These are phyloP conservation scores for Babesia ovis DNA, from an alignment of 169 alveolate species.

Conservation along the genomic window DNA sequence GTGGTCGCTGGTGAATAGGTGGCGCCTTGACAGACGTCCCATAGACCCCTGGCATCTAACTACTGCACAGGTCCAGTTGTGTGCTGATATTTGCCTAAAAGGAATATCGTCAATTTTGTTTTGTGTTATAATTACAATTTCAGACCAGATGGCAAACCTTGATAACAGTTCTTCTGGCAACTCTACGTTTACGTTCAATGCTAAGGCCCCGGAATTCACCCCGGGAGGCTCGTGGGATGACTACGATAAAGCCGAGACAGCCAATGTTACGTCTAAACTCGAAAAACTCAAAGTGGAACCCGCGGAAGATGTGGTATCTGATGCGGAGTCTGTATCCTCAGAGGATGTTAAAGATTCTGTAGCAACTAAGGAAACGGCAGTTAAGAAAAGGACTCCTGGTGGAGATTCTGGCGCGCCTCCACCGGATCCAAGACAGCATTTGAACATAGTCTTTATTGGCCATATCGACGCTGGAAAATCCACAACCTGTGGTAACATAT, in stretches of 20 bases:
- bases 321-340: slow-evolving; percentile 9
- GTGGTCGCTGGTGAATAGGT: background rate
- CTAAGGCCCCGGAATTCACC: slow-evolving; percentile 55
- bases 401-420: slow-evolving; percentile 52
- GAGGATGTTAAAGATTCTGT: background rate
- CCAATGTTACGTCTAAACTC: background rate
- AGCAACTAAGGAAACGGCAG: slow-evolving; percentile 2
- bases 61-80: no score
- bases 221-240: slow-evolving; percentile 54
- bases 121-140: background rate
- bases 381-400: slow-evolving; percentile 15
- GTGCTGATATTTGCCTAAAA: no score
- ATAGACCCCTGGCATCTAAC: background rate
- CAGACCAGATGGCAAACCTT: background rate
- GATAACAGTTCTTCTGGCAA: background rate
- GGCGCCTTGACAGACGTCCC: background rate
- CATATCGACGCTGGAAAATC: slow-evolving; percentile 99
- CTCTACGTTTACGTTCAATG: slow-evolving; percentile 54
- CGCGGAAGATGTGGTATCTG: background rate
- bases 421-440: slow-evolving; percentile 88
- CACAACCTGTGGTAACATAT: slow-evolving; percentile 96
- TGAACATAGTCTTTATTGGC: slow-evolving; percentile 98
- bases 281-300: slow-evolving; percentile 19
- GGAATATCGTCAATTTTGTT: no score
- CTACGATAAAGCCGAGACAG: slow-evolving; percentile 35